These are phyloP conservation scores for Bifiguratus adelaidae DNA, from an alignment of 192 early-diverging fungal species.

Conservation along the genomic window DNA sequence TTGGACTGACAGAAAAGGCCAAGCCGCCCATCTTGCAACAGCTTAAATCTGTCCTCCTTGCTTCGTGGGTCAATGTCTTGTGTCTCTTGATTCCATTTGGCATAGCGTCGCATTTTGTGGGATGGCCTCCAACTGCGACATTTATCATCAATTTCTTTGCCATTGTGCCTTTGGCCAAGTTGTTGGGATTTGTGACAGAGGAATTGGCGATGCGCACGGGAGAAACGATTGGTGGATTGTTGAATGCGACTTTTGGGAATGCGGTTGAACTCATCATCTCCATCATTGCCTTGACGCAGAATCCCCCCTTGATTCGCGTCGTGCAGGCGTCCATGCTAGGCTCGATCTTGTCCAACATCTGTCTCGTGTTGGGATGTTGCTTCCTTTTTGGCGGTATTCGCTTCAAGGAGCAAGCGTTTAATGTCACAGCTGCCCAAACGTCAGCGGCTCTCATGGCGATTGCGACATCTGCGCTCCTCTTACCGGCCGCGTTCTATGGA, in stretches of 20 bases:
- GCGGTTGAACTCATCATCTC: slow-evolving; percentile 80
- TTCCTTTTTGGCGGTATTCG: slow-evolving; percentile 81
- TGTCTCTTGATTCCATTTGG: slow-evolving; percentile 76
- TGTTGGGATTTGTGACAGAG: slow-evolving; percentile 84
- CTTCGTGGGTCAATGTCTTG: slow-evolving; percentile 58
- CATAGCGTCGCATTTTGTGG: slow-evolving; percentile 45
- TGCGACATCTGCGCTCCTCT: slow-evolving; percentile 49
- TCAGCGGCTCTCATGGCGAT: slow-evolving; percentile 59
- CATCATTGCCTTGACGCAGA: slow-evolving; percentile 69
- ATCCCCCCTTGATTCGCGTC: slow-evolving; percentile 65
- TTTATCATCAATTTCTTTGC: slow-evolving; percentile 85
- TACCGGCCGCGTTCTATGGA: slow-evolving; percentile 59
- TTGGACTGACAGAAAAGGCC: no score
- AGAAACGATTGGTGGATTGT: slow-evolving; percentile 72
- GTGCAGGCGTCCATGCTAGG: slow-evolving; percentile 87
- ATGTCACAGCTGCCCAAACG: slow-evolving; percentile 59
- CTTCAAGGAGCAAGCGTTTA: slow-evolving; percentile 60
- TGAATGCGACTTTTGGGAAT: slow-evolving; percentile 72
- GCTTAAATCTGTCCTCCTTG: no score
- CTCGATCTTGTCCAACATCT: slow-evolving; percentile 80
- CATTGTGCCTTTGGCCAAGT: slow-evolving; percentile 80
- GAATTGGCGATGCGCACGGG: slow-evolving; percentile 60
- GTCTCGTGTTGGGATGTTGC: slow-evolving; percentile 79
- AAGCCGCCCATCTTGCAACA: no score
- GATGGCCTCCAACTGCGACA: slow-evolving; percentile 49